phyloP scores from a whole-genome alignment of 2,329 filamentous ascomycete genomes.

The Didymella lethalis region DNA sequence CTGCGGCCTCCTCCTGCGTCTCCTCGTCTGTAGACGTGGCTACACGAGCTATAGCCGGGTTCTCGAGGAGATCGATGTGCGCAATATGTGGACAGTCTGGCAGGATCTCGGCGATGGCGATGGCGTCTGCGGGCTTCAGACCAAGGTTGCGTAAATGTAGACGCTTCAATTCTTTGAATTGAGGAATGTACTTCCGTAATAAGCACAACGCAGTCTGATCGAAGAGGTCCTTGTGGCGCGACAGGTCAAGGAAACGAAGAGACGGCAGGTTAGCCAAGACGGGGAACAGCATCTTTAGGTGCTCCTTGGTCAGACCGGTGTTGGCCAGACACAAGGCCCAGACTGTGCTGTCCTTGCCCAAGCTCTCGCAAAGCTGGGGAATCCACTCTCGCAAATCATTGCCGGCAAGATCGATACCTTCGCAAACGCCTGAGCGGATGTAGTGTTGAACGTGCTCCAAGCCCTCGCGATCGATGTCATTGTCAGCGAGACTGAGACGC shows the following conservation, averaged over 20 bases:
- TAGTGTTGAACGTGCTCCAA: conserved; percentile 80
- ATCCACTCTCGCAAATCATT: conserved; percentile 70
- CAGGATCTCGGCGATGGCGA: conserved; percentile 87
- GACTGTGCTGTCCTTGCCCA: conserved; percentile 63
- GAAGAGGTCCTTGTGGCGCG: conserved; percentile 86
- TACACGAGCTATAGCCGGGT: conserved; percentile 73
- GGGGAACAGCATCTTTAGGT: conserved; percentile 78
- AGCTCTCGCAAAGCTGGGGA: conserved; percentile 58
- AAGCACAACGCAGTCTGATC: conserved; percentile 76
- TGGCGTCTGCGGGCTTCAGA: conserved; percentile 85
- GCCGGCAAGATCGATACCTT: conserved; percentile 87
- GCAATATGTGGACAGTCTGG: conserved; percentile 83
- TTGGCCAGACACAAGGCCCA: conserved; percentile 87
- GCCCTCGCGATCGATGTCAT: conserved; percentile 76
- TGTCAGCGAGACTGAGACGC: conserved; percentile 83
- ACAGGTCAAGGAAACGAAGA: conserved; percentile 90
- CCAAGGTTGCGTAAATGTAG: conserved; percentile 87
- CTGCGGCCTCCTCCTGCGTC: conserved; percentile 90
- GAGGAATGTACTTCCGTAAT: conserved; percentile 83
- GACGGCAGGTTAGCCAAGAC: conserved; percentile 72
- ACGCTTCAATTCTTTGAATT: conserved; percentile 78
- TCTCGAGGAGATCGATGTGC: conserved; percentile 87
- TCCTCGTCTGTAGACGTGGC: conserved; percentile 79
- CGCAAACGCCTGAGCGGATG: conserved; percentile 77
- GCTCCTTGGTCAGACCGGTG: conserved; percentile 78